Evolutionary conservation across 73 alveolate genomes (phyloP).

Genomic region (Tetrahymena borealis): DNA sequence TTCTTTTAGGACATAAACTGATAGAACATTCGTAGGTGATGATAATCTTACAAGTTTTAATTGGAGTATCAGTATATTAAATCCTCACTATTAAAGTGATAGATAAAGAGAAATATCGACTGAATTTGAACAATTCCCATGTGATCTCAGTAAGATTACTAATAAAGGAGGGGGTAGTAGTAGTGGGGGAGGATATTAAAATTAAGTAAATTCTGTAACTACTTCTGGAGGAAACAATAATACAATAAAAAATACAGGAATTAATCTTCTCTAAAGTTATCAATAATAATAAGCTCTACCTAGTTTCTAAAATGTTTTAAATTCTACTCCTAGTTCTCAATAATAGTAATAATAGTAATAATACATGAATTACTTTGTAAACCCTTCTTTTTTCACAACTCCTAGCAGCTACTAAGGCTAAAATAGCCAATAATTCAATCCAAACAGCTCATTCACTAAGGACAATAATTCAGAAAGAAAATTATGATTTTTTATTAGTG

Average conservation of each 20-base stretch:
- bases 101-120: not conserved
- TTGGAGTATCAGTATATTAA: not conserved
- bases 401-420: not conserved
- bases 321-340: not conserved
- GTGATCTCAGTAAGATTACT: not conserved
- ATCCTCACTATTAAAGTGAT: not conserved
- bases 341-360: not conserved
- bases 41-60: not conserved
- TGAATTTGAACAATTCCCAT: not conserved
- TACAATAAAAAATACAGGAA: not conserved
- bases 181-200: not conserved
- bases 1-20: not conserved
- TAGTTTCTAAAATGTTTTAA: not conserved
- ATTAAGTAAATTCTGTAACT: not conserved
- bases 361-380: not conserved
- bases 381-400: not conserved
- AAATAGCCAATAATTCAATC: not conserved
- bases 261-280: not conserved
- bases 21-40: not conserved
- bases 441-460: not conserved
- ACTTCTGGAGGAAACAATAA: not conserved
- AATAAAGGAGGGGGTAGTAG: not conserved
- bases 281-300: not conserved
- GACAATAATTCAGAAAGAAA: not conserved
- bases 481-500: not conserved